Percentiles rank a stretch among this genome's conserved stretches.
Conservation (phyloP, 2,329 filamentous ascomycete species). For the Xylariaceae sp. region DNA sequence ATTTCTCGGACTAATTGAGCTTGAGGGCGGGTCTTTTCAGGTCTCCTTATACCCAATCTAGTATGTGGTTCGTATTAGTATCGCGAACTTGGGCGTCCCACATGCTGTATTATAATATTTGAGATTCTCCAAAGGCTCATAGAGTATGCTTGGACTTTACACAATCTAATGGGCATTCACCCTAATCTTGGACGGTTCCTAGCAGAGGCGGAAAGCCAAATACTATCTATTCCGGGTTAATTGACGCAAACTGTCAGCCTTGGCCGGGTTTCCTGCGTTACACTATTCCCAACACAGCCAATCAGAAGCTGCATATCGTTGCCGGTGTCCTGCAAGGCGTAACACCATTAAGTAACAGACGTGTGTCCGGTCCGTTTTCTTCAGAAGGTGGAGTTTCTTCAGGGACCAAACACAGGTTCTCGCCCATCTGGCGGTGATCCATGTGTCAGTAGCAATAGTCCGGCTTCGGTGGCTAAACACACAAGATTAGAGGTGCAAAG, state of each 20-base stretch:
- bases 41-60: constrained; percentile 5
- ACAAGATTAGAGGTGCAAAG: constrained; percentile 11
- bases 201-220: constrained; percentile 20
- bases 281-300: constrained; percentile 20
- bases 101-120: no score
- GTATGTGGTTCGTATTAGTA: constrained; percentile 5
- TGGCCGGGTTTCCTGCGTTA: constrained; percentile 17
- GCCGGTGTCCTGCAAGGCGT: constrained; percentile 11
- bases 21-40: constrained; percentile 10
- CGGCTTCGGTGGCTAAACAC: constrained; percentile 23
- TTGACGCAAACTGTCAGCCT: background rate
- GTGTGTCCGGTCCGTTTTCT: constrained; percentile 24
- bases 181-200: no score
- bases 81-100: no score
- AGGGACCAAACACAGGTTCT: background rate
- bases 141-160: no score
- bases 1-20: constrained; percentile 7
- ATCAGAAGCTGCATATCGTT: constrained; percentile 14
- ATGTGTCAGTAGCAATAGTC: constrained; percentile 1
- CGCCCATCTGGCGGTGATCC: background rate
- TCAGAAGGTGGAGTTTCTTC: constrained; percentile 24
- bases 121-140: no score
- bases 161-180: no score
- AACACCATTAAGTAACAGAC: constrained; percentile 26
- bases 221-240: constrained; percentile 7